Evolutionary conservation across 345 rosid genomes (phyloP), one percentile per base, ranked within the genome.

Genomic region (Pelargonium nanum): DNA sequence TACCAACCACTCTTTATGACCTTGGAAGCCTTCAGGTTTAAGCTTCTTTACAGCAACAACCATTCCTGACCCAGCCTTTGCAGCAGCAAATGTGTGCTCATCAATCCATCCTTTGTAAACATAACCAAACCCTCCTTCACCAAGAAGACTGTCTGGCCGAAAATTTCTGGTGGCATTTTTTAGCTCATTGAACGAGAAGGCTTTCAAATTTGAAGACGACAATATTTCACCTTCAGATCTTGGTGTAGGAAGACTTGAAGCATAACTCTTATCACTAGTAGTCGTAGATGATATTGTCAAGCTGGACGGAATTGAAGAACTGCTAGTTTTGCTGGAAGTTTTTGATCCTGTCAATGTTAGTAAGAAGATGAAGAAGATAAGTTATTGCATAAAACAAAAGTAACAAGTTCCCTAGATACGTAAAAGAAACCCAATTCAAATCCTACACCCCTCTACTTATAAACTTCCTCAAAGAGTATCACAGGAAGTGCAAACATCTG

Each of bases 1-100:
- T 68, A 93, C 99, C 97, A 93, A 56, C 99, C 99, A 93, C 82
- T 93, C 99, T 68, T 93, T 89, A 77, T 93, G 99, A 55, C 99
- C 99, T 70, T 93, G 99, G 73, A 82, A 85, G 13, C 99, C 99
- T 75, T 93, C 97, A 57, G 91, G 85, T 70, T 87, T 93, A 53
- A 93, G 94, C 69, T 80, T 89, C 83, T 93, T 93, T 56, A 87
- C 99, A 40, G 99, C 99, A 45, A 93, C 88, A 55, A 93, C 99
- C 72, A 89, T 78, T 63, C 99, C 94, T 1, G 87, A 87, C 58
- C 97, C 97, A 22, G 99, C 92, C 71, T 58, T 87, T 1, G 90
- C 75, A 71, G 99, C 85, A 20, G 78, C 54, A 19, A 83, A 63
- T 4, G 87, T 75, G n/a, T 80, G 70, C 54, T 87, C 86, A 74